Base-by-base conservation (phyloP, 495 filamentous ascomycete genomes). In the Aspergillus mulundensis region DNA sequence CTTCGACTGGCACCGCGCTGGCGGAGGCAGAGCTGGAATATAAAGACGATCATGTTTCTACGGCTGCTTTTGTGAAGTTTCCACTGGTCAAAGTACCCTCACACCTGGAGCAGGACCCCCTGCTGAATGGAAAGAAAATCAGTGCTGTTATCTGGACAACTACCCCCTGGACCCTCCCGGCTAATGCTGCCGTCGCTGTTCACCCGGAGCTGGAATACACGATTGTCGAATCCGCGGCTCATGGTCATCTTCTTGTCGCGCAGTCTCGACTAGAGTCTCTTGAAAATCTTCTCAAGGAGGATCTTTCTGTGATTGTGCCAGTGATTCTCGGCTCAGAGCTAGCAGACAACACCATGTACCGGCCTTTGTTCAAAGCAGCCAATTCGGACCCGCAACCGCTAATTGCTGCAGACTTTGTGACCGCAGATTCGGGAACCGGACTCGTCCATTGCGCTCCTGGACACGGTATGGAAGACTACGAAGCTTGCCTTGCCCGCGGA, bases 11-110 rank as follows among this genome's bases (percentile, higher is more conserved):
- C 8, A 97, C 90, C 14, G 94, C 94, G 2, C 76, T 99, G 41
- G 94, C 94, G 6, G 94, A 99, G 71, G 92, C 95, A 0, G 94
- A 99, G 72, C 73, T 99, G 50, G 94, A 99, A 67, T 99, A 97
- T 65, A 87, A 88, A 55, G 88, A 96, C 6, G 78, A 88, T 44
- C 91, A 97, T 70, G 62, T 83, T 28, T 95, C 89, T 11, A 87
- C 75, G 8, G 84, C 92, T 5, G 91, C 91, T 21, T 90, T 90
- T 70, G 78, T 97, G 19, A 85, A 83, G 51, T 95, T 95, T 65
- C 88, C 85, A 3, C 70, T 97, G 24, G 65, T 73, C 0, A 69
- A 73, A 3, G 62, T 87, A n/a, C 77, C 82, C 10, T 59, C 69
- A 21, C 60, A 67, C 38, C 62, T 88, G 14, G 58, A 62, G 30